phyloP scores from a whole-genome alignment of 306 rosid species.

The Datisca glomerata region DNA sequence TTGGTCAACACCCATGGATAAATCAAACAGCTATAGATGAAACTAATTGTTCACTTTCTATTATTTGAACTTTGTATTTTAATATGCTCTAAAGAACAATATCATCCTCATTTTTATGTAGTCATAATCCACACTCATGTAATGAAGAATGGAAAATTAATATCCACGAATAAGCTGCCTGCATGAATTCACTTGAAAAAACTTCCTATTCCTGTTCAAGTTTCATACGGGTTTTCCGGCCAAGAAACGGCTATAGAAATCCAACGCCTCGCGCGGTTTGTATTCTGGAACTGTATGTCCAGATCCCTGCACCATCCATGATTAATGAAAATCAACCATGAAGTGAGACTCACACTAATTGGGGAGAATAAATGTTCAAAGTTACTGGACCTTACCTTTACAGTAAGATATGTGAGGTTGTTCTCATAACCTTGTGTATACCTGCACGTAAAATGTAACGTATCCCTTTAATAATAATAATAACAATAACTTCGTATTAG shows the following conservation, averaged over 20 bases:
- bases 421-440: constrained; percentile 60
- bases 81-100: too few relatives aligned
- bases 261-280: constrained; percentile 72
- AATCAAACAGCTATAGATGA: too few relatives aligned
- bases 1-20: too few relatives aligned
- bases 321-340: not conserved
- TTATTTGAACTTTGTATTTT: too few relatives aligned
- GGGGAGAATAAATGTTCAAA: not conserved
- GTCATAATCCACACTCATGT: too few relatives aligned
- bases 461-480: too few relatives aligned
- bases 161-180: too few relatives aligned
- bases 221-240: constrained; percentile 36
- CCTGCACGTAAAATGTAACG: constrained; percentile 52
- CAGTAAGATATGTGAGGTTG: constrained; percentile 60
- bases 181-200: not conserved
- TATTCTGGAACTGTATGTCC: constrained; percentile 97
- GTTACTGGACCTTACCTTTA: constrained; percentile 57
- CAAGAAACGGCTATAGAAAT: constrained; percentile 61
- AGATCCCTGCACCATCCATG: constrained; percentile 71
- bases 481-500: too few relatives aligned
- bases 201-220: not conserved
- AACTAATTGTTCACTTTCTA: too few relatives aligned
- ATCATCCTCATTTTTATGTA: too few relatives aligned
- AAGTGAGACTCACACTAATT: not conserved
- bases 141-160: too few relatives aligned